These are phyloP conservation scores for Trichophyton rubrum DNA, from an alignment of 2,329 filamentous ascomycete genomes.

Conservation along the genomic window DNA sequence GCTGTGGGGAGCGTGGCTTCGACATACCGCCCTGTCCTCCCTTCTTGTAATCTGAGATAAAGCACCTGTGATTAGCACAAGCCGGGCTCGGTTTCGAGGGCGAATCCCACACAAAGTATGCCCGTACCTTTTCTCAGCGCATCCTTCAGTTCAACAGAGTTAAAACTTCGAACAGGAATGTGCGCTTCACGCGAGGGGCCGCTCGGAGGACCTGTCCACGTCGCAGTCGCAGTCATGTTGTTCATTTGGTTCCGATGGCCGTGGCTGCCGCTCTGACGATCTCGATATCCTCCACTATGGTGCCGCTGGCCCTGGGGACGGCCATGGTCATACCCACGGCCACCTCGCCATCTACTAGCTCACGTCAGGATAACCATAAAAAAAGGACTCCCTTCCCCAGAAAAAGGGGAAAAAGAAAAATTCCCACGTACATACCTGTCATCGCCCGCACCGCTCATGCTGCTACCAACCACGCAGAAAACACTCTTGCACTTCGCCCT, in stretches of 20 bases:
- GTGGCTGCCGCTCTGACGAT: conserved; percentile 22
- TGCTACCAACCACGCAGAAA: conserved; percentile 11
- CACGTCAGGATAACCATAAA: background rate
- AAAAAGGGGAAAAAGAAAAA: background rate
- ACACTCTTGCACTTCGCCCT: background rate
- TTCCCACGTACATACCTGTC: conserved; percentile 21
- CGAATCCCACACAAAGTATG: background rate
- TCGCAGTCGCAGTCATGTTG: conserved; percentile 14
- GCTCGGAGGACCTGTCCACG: conserved; percentile 18
- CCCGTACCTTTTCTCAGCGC: conserved; percentile 29
- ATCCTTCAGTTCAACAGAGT: conserved; percentile 31
- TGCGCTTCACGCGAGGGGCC: conserved; percentile 27
- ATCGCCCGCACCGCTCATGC: conserved; percentile 27
- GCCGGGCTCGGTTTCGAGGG: background rate
- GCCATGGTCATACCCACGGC: conserved; percentile 25
- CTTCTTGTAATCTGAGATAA: background rate
- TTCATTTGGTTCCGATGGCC: conserved; percentile 18
- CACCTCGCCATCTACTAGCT: conserved; percentile 29
- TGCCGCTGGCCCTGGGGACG: conserved; percentile 29
- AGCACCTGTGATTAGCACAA: background rate
- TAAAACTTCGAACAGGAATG: conserved; percentile 33
- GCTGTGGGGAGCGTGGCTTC: background rate
- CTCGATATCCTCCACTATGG: conserved; percentile 17
- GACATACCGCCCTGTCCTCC: conserved; percentile 18
- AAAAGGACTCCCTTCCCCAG: background rate